Evolutionary conservation across 257 asterid species (phyloP), one percentile per base, ranked within the genome.

Genomic region (Pogostemon cablin): DNA sequence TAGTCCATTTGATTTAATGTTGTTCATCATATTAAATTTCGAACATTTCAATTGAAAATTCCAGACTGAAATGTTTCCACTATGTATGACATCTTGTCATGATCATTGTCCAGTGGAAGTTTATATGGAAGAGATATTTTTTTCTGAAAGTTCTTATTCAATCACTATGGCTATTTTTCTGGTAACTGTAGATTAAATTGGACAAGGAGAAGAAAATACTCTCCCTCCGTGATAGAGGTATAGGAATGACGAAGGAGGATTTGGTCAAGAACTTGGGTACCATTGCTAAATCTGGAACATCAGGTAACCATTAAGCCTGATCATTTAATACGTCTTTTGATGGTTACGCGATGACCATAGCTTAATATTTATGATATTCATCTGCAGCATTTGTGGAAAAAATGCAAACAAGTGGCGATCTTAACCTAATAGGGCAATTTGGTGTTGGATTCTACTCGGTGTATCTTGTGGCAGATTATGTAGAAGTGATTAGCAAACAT

Each of bases 391-490:
- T 92, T 81, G 96, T 92, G 59, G 98, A 92, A 77, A 92, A 92
- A 80, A 92, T 92, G 96, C 96, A 92, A 74, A 86, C 95, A 20
- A 86, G 96, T 62, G 98, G 98, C 9, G 98, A 92, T 75, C 89
- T 92, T 49, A 92, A 92, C 77, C 96, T 92, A 65, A 92, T 92
- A 76, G 98, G 98, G 67, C 98, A 92, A 79, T 92, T 92, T 80
- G 96, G 98, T 81, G 98, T 92, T 79, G 98, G 98, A 56, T 92
- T 92, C 78, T 92, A 92, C 84, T 92, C 98, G 1, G 98, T 92
- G 15, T 92, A 92, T 82, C 98, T 92, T 54, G 96, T 90, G 50
- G 95, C 98, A 8, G 96, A 92, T 71, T 92, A 90, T 68, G 98
- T 92, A 7, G 98, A 92, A 86, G 98, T 92, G 59, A 85, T 92